A percentile compares a stretch with the other conserved stretches of the same genome.
phyloP scores from a whole-genome alignment of 441 rosid genomes.

The Rhodomyrtus psidioides region DNA sequence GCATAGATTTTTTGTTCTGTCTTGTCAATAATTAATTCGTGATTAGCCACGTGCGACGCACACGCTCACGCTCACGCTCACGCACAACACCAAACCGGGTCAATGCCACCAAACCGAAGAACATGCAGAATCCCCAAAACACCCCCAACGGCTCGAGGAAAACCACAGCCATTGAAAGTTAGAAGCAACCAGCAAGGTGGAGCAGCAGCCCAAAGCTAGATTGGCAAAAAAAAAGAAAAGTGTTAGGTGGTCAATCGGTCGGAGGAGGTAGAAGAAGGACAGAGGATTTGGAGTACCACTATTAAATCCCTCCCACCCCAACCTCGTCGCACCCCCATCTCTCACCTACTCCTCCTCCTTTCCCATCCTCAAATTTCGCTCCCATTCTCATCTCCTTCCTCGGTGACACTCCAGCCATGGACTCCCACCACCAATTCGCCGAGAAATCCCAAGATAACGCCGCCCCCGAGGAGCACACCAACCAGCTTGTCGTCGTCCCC shows the following conservation, averaged over 20 bases:
- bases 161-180: background rate
- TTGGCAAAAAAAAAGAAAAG: background rate
- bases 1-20: too few relatives aligned
- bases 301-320: background rate
- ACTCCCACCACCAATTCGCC: background rate
- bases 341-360: too few relatives aligned
- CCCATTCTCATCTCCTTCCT: too few relatives aligned
- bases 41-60: too few relatives aligned
- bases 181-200: background rate
- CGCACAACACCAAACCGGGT: too few relatives aligned
- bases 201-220: fast-evolving
- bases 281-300: background rate
- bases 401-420: background rate
- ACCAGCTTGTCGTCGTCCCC: constrained; percentile 22
- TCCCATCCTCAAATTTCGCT: too few relatives aligned
- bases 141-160: background rate
- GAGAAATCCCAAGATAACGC: constrained; percentile 23
- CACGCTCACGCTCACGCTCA: too few relatives aligned
- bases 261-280: background rate
- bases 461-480: constrained; percentile 26
- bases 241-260: background rate
- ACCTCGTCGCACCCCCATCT: background rate
- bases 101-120: background rate
- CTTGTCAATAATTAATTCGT: too few relatives aligned
- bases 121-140: background rate